These are phyloP conservation scores for Podosphaera fusca DNA, from an alignment of 2,329 filamentous ascomycete species.

Conservation along the genomic window DNA sequence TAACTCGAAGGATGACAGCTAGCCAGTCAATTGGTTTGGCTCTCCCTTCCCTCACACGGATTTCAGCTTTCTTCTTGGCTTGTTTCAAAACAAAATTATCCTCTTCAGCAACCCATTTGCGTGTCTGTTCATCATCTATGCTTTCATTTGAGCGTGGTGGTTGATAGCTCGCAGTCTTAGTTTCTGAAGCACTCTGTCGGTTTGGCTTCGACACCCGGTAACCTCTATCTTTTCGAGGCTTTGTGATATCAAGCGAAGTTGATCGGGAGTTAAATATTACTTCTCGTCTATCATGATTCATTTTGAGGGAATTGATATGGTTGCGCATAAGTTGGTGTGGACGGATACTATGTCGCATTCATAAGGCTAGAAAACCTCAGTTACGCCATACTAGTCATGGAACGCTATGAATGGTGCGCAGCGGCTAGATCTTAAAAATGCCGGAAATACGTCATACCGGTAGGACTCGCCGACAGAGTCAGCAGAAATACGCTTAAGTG, in stretches of 20 bases:
- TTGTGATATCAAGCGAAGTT: conserved; percentile 22
- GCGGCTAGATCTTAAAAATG: no score
- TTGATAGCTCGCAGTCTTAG: conserved; percentile 10
- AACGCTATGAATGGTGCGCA: no score
- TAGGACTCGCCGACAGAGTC: no score
- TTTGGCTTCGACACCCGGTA: conserved; percentile 31
- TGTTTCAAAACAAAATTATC: conserved; percentile 92
- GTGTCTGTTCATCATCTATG: conserved; percentile 46
- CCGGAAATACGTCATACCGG: no score
- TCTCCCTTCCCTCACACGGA: conserved; percentile 74
- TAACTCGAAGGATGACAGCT: conserved; percentile 69
- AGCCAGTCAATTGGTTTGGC: conserved; percentile 87
- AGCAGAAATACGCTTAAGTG: no score
- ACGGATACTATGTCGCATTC: no score
- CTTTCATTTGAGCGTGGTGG: conserved; percentile 11
- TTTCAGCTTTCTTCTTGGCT: conserved; percentile 92
- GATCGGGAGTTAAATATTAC: conserved; percentile 17
- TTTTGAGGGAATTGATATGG: conserved; percentile 1
- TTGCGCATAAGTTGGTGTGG: no score
- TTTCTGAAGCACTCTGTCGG: conserved; percentile 12
- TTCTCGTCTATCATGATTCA: conserved; percentile 15
- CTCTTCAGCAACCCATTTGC: conserved; percentile 77
- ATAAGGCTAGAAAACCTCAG: no score
- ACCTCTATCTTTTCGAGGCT: conserved; percentile 30
- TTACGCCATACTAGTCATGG: no score